These are phyloP conservation scores for Ustilago tritici DNA, from an alignment of 1,284 basidiomycete genomes.

Conservation along the genomic window DNA sequence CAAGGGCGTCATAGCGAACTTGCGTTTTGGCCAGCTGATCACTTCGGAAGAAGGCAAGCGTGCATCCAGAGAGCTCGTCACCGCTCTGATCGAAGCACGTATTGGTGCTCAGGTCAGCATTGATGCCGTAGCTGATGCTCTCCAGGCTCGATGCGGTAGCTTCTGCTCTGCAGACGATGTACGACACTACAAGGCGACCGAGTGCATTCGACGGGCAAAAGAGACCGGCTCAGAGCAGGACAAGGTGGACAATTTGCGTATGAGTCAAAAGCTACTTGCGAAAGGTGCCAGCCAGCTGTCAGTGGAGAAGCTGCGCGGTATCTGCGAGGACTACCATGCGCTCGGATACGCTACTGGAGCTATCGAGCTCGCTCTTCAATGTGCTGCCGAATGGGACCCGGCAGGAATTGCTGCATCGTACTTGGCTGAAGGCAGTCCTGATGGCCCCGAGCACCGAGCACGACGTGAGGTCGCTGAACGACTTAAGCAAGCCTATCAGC, in stretches of 20 bases:
- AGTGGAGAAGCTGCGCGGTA: slow-evolving; percentile 84
- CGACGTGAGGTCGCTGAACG: slow-evolving; percentile 73
- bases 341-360: slow-evolving; percentile 86
- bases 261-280: slow-evolving; percentile 76
- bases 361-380: slow-evolving; percentile 85
- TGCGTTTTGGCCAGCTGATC: slow-evolving; percentile 64
- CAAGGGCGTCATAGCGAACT: slow-evolving; percentile 44
- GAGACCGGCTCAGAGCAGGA: slow-evolving; percentile 78
- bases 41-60: slow-evolving; percentile 89
- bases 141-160: slow-evolving; percentile 93
- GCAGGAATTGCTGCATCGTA: slow-evolving; percentile 73
- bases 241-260: slow-evolving; percentile 31
- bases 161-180: slow-evolving; percentile 99
- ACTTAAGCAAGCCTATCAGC: slow-evolving; percentile 77
- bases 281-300: slow-evolving; percentile 87
- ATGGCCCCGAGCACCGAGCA: slow-evolving; percentile 75
- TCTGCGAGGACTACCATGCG: slow-evolving; percentile 86
- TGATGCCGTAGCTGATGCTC: slow-evolving; percentile 92
- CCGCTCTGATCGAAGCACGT: slow-evolving; percentile 93
- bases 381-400: slow-evolving; percentile 83
- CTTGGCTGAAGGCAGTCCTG: slow-evolving; percentile 76
- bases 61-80: slow-evolving; percentile 77
- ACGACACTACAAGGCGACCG: slow-evolving; percentile 97
- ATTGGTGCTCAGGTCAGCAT: slow-evolving; percentile 95
- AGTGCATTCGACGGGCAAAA: slow-evolving; percentile 89